phyloP scores from a whole-genome alignment of 768 basidiomycete genomes.

The Coprinopsis strossmayeri region DNA sequence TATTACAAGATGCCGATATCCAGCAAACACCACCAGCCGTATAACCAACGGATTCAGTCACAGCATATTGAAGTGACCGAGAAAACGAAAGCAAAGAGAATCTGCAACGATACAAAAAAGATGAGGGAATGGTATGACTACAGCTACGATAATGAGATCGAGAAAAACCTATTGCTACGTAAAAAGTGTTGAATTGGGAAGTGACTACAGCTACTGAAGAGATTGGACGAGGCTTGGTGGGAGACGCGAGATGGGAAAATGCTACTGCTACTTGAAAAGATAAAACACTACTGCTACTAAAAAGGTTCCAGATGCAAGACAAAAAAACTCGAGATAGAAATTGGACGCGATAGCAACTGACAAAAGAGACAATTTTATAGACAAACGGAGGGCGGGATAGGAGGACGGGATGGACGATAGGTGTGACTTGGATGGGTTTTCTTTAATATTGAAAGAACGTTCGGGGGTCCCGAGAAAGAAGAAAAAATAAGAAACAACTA shows the following conservation, averaged over 20 bases:
- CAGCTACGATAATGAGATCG: neutral
- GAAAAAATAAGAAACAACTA: neutral
- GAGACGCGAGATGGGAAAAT: neutral
- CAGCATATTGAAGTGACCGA: neutral
- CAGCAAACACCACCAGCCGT: too few relatives aligned
- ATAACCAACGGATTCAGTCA: neutral
- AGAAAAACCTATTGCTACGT: slow-evolving; percentile 28
- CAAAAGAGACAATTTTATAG: slow-evolving; percentile 12
- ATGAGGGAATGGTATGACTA: neutral
- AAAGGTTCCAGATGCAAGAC: slow-evolving; percentile 47
- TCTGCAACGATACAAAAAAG: neutral
- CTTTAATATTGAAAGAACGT: neutral
- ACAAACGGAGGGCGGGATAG: slow-evolving; percentile 7
- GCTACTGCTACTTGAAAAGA: slow-evolving; percentile 2
- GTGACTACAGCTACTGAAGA: slow-evolving; percentile 6
- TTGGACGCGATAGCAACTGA: slow-evolving; percentile 1
- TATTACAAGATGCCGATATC: too few relatives aligned
- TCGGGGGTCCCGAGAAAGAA: slow-evolving; percentile 6
- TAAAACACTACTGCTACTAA: slow-evolving; percentile 31
- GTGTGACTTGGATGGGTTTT: neutral
- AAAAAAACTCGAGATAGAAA: slow-evolving; percentile 21
- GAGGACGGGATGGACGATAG: slow-evolving; percentile 3
- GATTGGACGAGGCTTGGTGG: slow-evolving; percentile 8
- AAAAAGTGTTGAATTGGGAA: neutral
- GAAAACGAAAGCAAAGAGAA: neutral